A percentile compares a stretch with the other conserved stretches of the same genome.
Evolutionary conservation across 2,329 filamentous ascomycete genomes (phyloP).

Genomic region (Byssothecium circinans): DNA sequence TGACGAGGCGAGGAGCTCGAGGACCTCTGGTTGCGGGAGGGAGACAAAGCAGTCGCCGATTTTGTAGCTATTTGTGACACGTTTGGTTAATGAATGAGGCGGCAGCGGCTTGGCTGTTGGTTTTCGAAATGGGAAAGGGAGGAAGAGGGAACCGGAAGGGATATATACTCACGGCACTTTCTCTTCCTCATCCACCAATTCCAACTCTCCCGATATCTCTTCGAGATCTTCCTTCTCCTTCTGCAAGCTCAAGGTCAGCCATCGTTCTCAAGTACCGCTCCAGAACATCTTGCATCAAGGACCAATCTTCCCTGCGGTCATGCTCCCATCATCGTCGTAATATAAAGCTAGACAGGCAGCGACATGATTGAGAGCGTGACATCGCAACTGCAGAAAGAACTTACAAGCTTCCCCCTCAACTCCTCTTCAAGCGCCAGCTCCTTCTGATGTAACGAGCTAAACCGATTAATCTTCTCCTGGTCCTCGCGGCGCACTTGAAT

Average conservation of each 20-base stretch:
- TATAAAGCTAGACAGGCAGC: too few species aligned
- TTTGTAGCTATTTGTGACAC: conserved; percentile 70
- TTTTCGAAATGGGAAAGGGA: not conserved
- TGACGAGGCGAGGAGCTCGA: conserved; percentile 76
- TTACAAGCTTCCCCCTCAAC: conserved; percentile 74
- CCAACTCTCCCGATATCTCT: conserved; percentile 86
- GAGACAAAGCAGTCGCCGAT: conserved; percentile 96
- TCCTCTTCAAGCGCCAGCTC: conserved; percentile 79
- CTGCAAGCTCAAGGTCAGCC: conserved; percentile 52
- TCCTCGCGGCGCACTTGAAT: conserved; percentile 94
- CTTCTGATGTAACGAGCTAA: conserved; percentile 90
- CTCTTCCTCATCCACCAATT: conserved; percentile 94
- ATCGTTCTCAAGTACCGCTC: not conserved
- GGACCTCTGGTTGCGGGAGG: conserved; percentile 78
- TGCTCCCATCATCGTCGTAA: not conserved
- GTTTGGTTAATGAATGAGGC: too few species aligned
- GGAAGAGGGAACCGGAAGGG: not conserved
- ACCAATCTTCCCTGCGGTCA: too few species aligned
- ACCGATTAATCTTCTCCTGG: conserved; percentile 98
- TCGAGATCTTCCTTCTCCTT: conserved; percentile 99
- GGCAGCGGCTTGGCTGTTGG: too few species aligned
- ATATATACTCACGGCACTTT: conserved; percentile 72
- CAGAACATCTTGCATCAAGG: not conserved
- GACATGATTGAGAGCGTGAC: too few species aligned
- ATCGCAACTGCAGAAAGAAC: conserved; percentile 42